Evolutionary conservation across 371 early-diverging fungal genomes (phyloP), one percentile per base, ranked within the genome.

Genomic region (Rhizopus delemar): DNA sequence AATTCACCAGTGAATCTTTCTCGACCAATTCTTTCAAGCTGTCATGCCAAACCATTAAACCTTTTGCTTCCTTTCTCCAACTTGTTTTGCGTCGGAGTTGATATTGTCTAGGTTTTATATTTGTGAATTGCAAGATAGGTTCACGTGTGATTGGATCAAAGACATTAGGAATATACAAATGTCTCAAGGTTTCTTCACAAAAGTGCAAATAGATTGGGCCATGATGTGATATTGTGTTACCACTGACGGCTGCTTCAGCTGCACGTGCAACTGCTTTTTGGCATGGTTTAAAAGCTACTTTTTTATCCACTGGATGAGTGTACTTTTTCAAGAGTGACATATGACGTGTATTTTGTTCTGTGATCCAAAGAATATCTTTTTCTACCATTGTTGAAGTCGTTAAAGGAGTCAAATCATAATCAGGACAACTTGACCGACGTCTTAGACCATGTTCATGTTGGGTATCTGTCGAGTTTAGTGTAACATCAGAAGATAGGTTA

Each of bases 51-150:
- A 67, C 63, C 38, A 55, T 45, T 12, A 78, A 41, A 2, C 71
- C 69, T 16, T 74, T 74, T n/a, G 59, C 59, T 53, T 78, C 78
- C 7, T 59, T 59, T 31, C 69, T 70, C 50, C 60, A 58, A 38
- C 57, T 69, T 5, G 61, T 56, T 22, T 64, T 68, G 3, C 69
- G 64, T 29, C 60, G 50, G 0, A 73, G 56, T 8, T 59, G 59
- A 13, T 57, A 65, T 41, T 59, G 51, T 28, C 74, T 50, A 1
- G 74, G 70, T 38, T 66, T 62, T 41, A 74, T 63, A 12, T 36
- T 16, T 7, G 62, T 39, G 36, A 70, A 61, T 12, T 55, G 46
- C 9, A 73, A 41, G 3, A 73, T 29, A 11, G 61, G 46, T 15
- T 66, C 57, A 22, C 53, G 29, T 13, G 69, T 60, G 7, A 51